Percentiles rank a stretch among this genome's conserved stretches.
phyloP scores from a whole-genome alignment of 1,139 yeast species.

The Geotrichum candidum region DNA sequence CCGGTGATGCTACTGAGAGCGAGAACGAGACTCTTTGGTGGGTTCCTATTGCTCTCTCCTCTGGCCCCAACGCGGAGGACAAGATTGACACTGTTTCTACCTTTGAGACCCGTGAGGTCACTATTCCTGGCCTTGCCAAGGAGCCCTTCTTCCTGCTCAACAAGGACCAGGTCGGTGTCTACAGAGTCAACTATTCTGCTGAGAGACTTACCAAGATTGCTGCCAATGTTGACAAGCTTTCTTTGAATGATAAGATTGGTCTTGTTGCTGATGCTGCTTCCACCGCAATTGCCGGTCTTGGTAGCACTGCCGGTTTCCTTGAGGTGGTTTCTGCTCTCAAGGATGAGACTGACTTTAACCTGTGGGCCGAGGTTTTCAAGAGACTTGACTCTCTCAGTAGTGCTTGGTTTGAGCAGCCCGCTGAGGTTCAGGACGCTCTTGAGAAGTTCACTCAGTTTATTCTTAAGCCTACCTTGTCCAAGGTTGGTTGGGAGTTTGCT shows the following conservation, averaged over 20 bases:
- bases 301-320: constrained; percentile 48
- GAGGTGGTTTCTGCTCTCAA: constrained; percentile 42
- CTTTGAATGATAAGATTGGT: constrained; percentile 82
- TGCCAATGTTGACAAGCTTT: constrained; percentile 56
- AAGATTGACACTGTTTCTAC: constrained; percentile 17
- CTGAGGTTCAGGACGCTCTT: constrained; percentile 38
- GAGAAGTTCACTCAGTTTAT: constrained; percentile 40
- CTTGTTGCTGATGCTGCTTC: constrained; percentile 66
- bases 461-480: constrained; percentile 41
- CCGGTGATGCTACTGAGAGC: constrained; percentile 48
- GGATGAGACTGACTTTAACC: constrained; percentile 49
- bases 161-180: constrained; percentile 77
- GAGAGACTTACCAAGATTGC: constrained; percentile 73
- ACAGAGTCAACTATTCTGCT: constrained; percentile 70
- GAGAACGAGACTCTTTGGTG: constrained; percentile 61
- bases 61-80: constrained; percentile 37
- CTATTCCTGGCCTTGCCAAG: constrained; percentile 27
- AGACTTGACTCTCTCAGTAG: constrained; percentile 42
- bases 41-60: constrained; percentile 55
- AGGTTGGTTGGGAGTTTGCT: constrained; percentile 36
- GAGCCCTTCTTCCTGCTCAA: constrained; percentile 55
- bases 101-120: constrained; percentile 24
- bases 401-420: constrained; percentile 46
- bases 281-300: constrained; percentile 55
- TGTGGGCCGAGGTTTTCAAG: constrained; percentile 57